Base-by-base conservation (phyloP, 225 moss, liverwort and hornwort genomes). In the Antitrichia curtipendula region DNA sequence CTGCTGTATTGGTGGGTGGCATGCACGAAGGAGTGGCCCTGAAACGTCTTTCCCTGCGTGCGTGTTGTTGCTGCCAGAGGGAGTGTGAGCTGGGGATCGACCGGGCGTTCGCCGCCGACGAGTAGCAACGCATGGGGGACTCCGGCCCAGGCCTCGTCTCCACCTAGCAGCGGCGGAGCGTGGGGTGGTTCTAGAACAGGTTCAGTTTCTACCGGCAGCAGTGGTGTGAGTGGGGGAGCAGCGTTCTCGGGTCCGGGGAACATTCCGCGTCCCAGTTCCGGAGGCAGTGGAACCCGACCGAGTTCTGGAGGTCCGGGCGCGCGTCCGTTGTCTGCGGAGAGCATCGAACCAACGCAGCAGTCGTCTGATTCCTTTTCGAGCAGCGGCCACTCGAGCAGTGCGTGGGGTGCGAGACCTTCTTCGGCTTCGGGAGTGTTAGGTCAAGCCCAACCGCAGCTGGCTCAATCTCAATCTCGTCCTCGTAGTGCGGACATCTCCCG, bases 1-100 rank as follows among this genome's bases (percentile, higher is more conserved):
- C 4, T 53, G 13, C 12, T 36, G 87, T 60, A 20, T 56, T 72
- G 6, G 22, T 64, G 12, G 19, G 12, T 28, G 71, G 4, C 11
- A 10, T 16, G 83, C 16, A 4, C 7, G 68, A 53, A 68, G 40
- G 41, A 70, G 41, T 16, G 83, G 1, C 2, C 2, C 16, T 71
- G 41, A 84, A 57, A 0, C 58, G 50, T 1, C 3, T 15, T 49
- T 92, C 73, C 53, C n/a, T 32, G 76, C 16, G 29, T 32, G 76
- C 16, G 29, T 40, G 86, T 32, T 86, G 62, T 64, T 49, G 74
- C 64, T 50, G 59, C 7, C 95, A 99, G 99, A 90, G 99, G 99
- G 60, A 96, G 99, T 85, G 95, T 96, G 63, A 95, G 97, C 88
- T 99, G 99, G 99, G 96, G 96, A 85, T 85, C 96, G 82, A 91